Conservation (phyloP, 345 rosid species). For the Ailanthus altissimus region DNA sequence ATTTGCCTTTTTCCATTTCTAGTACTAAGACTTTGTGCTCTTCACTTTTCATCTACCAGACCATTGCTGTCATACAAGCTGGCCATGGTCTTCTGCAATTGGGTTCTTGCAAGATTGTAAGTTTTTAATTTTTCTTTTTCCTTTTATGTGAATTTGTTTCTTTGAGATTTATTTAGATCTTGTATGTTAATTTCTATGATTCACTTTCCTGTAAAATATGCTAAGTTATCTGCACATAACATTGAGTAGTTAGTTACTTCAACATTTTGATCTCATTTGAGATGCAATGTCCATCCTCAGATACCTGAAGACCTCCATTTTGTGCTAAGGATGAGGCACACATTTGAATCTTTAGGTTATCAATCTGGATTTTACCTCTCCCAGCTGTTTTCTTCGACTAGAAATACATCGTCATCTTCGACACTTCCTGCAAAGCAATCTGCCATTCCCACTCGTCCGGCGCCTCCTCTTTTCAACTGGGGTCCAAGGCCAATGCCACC, state of each 20-base stretch:
- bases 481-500: constrained; percentile 57
- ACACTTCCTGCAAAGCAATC: constrained; percentile 56
- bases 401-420: constrained; percentile 54
- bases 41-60: constrained; percentile 45
- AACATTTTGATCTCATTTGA: constrained; percentile 10
- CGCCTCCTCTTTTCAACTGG: constrained; percentile 67
- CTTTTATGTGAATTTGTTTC: neutral
- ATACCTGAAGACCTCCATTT: constrained; percentile 97
- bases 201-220: neutral
- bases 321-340: constrained; percentile 93
- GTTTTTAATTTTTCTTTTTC: constrained; percentile 24
- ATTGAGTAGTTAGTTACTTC: neutral
- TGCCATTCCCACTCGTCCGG: constrained; percentile 55
- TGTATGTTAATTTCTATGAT: neutral
- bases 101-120: constrained; percentile 96
- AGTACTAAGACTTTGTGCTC: constrained; percentile 17
- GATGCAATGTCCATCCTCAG: constrained; percentile 34
- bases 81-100: constrained; percentile 94
- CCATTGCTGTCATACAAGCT: constrained; percentile 99
- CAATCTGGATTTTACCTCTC: constrained; percentile 94
- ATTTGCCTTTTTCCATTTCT: neutral
- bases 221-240: neutral
- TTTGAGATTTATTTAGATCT: neutral
- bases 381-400: constrained; percentile 77
- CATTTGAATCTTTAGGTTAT: constrained; percentile 90